Conservation (phyloP, 2,329 filamentous ascomycete species). For the Scedosporium boydii region DNA sequence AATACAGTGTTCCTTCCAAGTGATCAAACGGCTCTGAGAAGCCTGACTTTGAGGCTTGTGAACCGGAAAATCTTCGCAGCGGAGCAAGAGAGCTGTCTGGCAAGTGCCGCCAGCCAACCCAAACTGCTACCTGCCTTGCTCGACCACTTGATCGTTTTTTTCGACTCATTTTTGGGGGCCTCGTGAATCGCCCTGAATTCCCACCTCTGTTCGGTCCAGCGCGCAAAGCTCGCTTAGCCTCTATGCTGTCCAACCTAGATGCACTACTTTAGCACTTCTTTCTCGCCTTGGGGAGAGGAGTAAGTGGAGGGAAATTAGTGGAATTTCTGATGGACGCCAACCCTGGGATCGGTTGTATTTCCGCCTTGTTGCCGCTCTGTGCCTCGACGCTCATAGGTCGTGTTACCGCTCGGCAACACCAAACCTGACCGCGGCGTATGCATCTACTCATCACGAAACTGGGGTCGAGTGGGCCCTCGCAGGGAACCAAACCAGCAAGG, state of each 20-base stretch:
- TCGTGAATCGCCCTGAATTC: background rate
- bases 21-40: too few relatives aligned
- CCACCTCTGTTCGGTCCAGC: background rate
- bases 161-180: background rate
- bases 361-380: background rate
- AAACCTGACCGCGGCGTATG: background rate
- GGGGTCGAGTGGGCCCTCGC: background rate
- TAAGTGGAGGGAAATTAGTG: background rate
- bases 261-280: background rate
- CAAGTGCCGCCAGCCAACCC: background rate
- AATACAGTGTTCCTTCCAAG: too few relatives aligned
- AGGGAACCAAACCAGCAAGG: background rate
- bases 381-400: background rate
- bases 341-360: background rate
- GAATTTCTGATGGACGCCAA: background rate
- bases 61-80: background rate
- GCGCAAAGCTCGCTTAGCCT: background rate
- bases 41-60: background rate
- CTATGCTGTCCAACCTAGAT: background rate
- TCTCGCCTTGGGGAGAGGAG: background rate
- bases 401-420: constrained; percentile 4
- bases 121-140: background rate
- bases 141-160: background rate
- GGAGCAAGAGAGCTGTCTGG: background rate
- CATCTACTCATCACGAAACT: constrained; percentile 3